Evolutionary conservation across 306 rosid species (phyloP).

Genomic region (Vachellia collinsii): DNA sequence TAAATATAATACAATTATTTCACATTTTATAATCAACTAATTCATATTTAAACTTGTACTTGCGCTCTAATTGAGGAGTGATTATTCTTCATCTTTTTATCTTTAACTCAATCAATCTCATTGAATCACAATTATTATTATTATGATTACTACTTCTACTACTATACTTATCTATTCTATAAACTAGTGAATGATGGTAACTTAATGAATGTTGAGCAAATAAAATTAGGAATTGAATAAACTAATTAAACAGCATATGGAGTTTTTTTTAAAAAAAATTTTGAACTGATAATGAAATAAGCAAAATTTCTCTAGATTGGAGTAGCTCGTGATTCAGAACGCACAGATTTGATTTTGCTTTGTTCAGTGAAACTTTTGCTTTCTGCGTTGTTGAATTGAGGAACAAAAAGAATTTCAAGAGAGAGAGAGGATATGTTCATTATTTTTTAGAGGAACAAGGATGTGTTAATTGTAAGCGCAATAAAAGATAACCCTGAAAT

Average conservation of each 20-base stretch:
- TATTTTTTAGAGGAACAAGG: neutral
- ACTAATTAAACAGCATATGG: neutral
- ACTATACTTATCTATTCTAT: too few relatives aligned
- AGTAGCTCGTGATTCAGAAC: neutral
- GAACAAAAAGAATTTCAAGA: neutral
- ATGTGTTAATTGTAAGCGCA: neutral
- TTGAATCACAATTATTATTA: too few relatives aligned
- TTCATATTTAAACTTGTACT: too few relatives aligned
- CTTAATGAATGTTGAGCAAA: neutral
- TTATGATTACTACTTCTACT: too few relatives aligned
- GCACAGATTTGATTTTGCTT: slow-evolving; percentile 29
- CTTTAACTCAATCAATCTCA: too few relatives aligned
- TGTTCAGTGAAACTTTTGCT: slow-evolving; percentile 21
- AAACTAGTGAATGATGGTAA: too few relatives aligned
- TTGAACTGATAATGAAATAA: neutral
- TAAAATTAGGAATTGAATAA: neutral
- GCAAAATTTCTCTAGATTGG: neutral
- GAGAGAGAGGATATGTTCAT: neutral
- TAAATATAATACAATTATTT: too few relatives aligned
- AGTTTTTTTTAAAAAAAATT: neutral
- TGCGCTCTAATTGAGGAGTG: too few relatives aligned
- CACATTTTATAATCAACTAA: too few relatives aligned
- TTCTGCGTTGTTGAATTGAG: slow-evolving; percentile 30
- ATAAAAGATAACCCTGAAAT: neutral
- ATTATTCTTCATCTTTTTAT: too few relatives aligned